Conservation (phyloP, 495 filamentous ascomycete species). For the Penicillium egyptiacum region DNA sequence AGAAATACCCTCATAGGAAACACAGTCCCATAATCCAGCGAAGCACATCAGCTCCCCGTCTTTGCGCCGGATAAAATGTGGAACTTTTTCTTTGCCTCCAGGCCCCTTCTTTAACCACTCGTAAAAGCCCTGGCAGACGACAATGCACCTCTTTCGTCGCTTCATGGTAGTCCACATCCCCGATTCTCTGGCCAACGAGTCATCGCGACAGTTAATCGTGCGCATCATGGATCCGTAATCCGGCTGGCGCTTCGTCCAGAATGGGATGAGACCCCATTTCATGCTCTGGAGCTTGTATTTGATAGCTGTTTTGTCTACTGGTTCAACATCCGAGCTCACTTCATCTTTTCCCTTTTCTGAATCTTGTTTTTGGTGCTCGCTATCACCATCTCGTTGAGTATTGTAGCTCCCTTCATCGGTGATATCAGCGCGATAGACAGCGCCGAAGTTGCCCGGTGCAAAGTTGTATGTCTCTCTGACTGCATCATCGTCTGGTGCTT, state of each 20-base stretch:
- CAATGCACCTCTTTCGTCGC: constrained; percentile 78
- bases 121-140: constrained; percentile 89
- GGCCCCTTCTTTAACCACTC: constrained; percentile 86
- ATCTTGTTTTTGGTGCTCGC: constrained; percentile 13
- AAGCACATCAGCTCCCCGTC: constrained; percentile 86
- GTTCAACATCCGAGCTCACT: background rate
- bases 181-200: constrained; percentile 70
- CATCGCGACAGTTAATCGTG: constrained; percentile 94
- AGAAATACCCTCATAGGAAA: constrained; percentile 68
- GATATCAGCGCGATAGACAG: constrained; percentile 79
- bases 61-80: constrained; percentile 76
- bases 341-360: background rate
- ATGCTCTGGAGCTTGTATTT: constrained; percentile 84
- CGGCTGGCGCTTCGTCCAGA: constrained; percentile 83
- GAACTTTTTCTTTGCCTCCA: constrained; percentile 73
- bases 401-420: constrained; percentile 49
- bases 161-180: constrained; percentile 96
- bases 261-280: constrained; percentile 91
- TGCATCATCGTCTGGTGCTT: constrained; percentile 71
- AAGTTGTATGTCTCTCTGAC: constrained; percentile 88
- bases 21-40: constrained; percentile 90
- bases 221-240: constrained; percentile 74
- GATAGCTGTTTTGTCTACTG: constrained; percentile 27
- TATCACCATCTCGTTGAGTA: constrained; percentile 28
- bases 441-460: constrained; percentile 80